Evolutionary conservation across 768 basidiomycete species (phyloP).

Genomic region (Naganishia kalamii): DNA sequence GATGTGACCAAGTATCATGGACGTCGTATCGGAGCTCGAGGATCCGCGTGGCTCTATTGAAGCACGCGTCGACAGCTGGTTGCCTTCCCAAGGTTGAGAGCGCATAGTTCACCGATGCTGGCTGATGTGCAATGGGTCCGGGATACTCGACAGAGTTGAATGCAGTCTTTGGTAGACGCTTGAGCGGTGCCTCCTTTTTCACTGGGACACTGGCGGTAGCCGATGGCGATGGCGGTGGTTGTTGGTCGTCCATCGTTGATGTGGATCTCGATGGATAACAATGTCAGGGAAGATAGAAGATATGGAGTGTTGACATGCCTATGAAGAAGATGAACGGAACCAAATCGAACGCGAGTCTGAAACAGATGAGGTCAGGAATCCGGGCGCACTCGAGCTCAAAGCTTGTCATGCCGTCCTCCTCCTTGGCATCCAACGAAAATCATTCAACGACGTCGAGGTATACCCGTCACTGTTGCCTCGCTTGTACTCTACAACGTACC

Average conservation of each 20-base stretch:
- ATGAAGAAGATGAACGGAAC: too few relatives aligned
- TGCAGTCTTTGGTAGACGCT: background rate
- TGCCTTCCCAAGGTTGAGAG: constrained; percentile 7
- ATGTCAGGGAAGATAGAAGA: too few relatives aligned
- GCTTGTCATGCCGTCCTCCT: too few relatives aligned
- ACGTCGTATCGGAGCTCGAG: constrained; percentile 73
- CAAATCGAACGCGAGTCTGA: too few relatives aligned
- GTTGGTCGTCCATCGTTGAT: background rate
- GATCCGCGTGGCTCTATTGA: constrained; percentile 50
- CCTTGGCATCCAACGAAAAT: too few relatives aligned
- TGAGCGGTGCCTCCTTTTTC: constrained; percentile 10
- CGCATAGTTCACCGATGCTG: constrained; percentile 4
- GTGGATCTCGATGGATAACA: too few relatives aligned
- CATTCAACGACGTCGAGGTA: background rate
- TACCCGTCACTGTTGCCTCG: background rate
- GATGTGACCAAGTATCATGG: constrained; percentile 71
- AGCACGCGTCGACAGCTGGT: constrained; percentile 62
- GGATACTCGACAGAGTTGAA: constrained; percentile 24
- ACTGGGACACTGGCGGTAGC: background rate
- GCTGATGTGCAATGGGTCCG: constrained; percentile 1
- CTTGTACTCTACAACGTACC: background rate
- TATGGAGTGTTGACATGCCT: too few relatives aligned
- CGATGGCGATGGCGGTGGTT: background rate
- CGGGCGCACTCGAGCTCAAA: too few relatives aligned
- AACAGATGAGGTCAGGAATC: too few relatives aligned